Conservation (phyloP, 1,284 basidiomycete genomes). For the Sporisorium exsertum region DNA sequence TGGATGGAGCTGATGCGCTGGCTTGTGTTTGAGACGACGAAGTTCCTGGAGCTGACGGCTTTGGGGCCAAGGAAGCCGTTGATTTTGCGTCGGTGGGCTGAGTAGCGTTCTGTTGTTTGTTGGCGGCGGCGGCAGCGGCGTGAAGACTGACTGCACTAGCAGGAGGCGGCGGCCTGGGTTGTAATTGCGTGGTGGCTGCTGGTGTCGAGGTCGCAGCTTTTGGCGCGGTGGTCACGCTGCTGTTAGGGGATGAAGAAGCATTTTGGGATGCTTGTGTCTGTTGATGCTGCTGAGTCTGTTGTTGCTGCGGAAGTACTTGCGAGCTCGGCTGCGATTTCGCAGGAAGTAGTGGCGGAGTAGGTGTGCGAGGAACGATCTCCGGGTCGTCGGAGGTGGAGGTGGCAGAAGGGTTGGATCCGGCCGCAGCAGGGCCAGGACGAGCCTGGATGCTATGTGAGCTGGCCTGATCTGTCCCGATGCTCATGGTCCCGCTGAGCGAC, state of each 20-base stretch:
- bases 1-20: background rate
- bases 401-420: slow-evolving; percentile 36
- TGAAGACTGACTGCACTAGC: slow-evolving; percentile 43
- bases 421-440: slow-evolving; percentile 49
- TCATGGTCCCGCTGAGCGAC: slow-evolving; percentile 51
- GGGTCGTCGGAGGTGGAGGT: slow-evolving; percentile 1
- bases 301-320: slow-evolving; percentile 8
- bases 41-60: background rate
- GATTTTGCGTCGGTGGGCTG: slow-evolving; percentile 1
- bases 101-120: slow-evolving; percentile 13
- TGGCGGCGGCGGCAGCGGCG: slow-evolving; percentile 24
- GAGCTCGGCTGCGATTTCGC: slow-evolving; percentile 1
- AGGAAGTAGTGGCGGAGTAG: slow-evolving; percentile 20
- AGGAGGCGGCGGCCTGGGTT: slow-evolving; percentile 24
- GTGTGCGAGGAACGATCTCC: slow-evolving; percentile 10
- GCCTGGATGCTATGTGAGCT: slow-evolving; percentile 52
- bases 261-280: slow-evolving; percentile 1
- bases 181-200: background rate
- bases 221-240: background rate
- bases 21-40: background rate
- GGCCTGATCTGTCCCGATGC: slow-evolving; percentile 37
- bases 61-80: slow-evolving; percentile 12
- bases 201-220: slow-evolving; percentile 3
- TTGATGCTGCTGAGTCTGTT: slow-evolving; percentile 29
- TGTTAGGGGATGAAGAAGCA: slow-evolving; percentile 4